Evolutionary conservation across 192 early-diverging fungal genomes (phyloP).

Genomic region (Backusella luteola): DNA sequence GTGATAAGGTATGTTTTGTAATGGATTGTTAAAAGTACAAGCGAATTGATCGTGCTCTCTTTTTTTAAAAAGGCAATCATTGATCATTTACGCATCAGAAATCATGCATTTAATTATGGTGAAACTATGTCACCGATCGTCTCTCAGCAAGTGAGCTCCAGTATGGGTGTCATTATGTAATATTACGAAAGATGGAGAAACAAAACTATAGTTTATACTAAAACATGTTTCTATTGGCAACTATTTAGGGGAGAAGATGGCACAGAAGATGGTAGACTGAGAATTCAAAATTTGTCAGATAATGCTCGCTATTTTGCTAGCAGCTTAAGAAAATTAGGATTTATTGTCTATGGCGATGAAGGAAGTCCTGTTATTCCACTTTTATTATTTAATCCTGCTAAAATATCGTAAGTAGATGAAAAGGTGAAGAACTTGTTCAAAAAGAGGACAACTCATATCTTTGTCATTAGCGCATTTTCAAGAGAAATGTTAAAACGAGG

Average conservation of each 20-base stretch:
- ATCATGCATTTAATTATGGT: conserved; percentile 75
- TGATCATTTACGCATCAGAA: conserved; percentile 69
- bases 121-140: conserved; percentile 79
- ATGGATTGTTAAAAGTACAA: background rate
- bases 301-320: conserved; percentile 78
- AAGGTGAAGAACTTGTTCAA: background rate
- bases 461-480: conserved; percentile 72
- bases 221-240: background rate
- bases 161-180: conserved; percentile 65
- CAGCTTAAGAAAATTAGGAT: conserved; percentile 72
- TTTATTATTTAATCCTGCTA: conserved; percentile 82
- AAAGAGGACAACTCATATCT: background rate
- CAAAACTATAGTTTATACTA: background rate
- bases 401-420: conserved; percentile 58
- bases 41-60: background rate
- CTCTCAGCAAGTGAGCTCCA: conserved; percentile 76
- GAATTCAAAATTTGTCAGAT: conserved; percentile 75
- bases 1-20: conserved; percentile 39
- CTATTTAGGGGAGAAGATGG: conserved; percentile 49
- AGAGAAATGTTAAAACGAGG: conserved; percentile 82
- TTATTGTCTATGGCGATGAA: conserved; percentile 78
- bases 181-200: background rate
- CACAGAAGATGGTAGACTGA: conserved; percentile 70
- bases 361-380: conserved; percentile 85
- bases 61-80: conserved; percentile 47